Evolutionary conservation across 495 filamentous ascomycete genomes (phyloP).

Genomic region (Aspergillus coremiiformis): DNA sequence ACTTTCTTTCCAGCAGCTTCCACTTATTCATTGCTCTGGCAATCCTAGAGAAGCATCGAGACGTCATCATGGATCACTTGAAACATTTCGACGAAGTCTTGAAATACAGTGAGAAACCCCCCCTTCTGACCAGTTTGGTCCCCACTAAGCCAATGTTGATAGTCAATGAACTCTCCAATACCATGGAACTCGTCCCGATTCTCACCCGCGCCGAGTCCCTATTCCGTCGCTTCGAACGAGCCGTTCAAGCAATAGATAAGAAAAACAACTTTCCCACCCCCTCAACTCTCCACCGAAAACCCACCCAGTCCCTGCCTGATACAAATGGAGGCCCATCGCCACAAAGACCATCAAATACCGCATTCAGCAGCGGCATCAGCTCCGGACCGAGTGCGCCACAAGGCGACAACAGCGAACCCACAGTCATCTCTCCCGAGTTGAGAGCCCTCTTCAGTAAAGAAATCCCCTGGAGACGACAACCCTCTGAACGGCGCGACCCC

Average conservation of each 20-base stretch:
- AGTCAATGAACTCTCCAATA: slow-evolving; percentile 93
- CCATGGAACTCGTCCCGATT: slow-evolving; percentile 79
- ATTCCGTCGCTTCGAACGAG: slow-evolving; percentile 78
- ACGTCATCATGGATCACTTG: slow-evolving; percentile 90
- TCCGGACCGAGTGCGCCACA: slow-evolving; percentile 13
- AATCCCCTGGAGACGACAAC: slow-evolving; percentile 38
- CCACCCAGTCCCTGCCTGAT: slow-evolving; percentile 11
- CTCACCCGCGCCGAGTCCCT: slow-evolving; percentile 82
- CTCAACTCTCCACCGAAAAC: slow-evolving; percentile 48
- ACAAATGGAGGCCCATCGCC: slow-evolving; percentile 30
- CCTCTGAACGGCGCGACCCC: slow-evolving; percentile 6
- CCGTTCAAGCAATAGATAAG: slow-evolving; percentile 79
- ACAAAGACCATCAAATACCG: slow-evolving; percentile 18
- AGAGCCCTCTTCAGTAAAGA: slow-evolving; percentile 66
- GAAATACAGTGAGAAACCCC: slow-evolving; percentile 71
- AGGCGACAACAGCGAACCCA: slow-evolving; percentile 21
- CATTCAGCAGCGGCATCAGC: slow-evolving; percentile 21
- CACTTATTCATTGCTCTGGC: slow-evolving; percentile 92
- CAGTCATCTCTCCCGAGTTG: slow-evolving; percentile 74
- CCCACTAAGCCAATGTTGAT: background rate
- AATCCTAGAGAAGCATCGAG: slow-evolving; percentile 90
- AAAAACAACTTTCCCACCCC: slow-evolving; percentile 74
- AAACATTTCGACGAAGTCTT: slow-evolving; percentile 94
- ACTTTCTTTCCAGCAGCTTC: slow-evolving; percentile 79
- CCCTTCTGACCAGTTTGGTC: background rate